Conservation (phyloP, 2,329 filamentous ascomycete genomes). For the Drechmeria coniospora region DNA sequence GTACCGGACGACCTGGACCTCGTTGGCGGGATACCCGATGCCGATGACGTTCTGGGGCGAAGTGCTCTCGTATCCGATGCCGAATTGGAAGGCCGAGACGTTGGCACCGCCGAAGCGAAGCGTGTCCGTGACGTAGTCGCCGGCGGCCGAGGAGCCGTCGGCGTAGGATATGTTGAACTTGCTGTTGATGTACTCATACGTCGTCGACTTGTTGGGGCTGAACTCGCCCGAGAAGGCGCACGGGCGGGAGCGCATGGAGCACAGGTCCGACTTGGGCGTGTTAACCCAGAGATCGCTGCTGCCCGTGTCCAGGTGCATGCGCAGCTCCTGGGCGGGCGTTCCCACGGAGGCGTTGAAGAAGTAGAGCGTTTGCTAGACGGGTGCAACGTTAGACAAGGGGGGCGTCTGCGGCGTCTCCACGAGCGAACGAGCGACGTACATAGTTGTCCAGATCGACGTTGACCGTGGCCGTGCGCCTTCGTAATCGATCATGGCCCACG, state of each 20-base stretch:
- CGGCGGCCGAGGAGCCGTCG: slow-evolving; percentile 60
- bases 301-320: slow-evolving; percentile 50
- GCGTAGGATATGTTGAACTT: slow-evolving; percentile 81
- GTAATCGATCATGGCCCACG: slow-evolving; percentile 24
- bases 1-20: slow-evolving; percentile 52
- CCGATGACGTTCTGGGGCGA: slow-evolving; percentile 63
- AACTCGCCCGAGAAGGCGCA: slow-evolving; percentile 55
- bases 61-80: slow-evolving; percentile 50
- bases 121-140: slow-evolving; percentile 69
- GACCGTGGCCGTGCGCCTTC: slow-evolving; percentile 26
- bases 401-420: too few species aligned
- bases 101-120: slow-evolving; percentile 41
- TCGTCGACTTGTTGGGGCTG: slow-evolving; percentile 54
- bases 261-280: slow-evolving; percentile 43
- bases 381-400: slow-evolving; percentile 1
- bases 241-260: slow-evolving; percentile 27
- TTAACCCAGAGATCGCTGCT: slow-evolving; percentile 62
- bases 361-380: slow-evolving; percentile 40
- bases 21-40: slow-evolving; percentile 68
- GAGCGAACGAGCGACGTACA: slow-evolving; percentile 18
- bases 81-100: slow-evolving; percentile 50
- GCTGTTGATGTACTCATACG: slow-evolving; percentile 57
- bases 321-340: slow-evolving; percentile 41
- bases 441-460: slow-evolving; percentile 37
- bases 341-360: slow-evolving; percentile 48